phyloP scores from a whole-genome alignment of 2,329 filamentous ascomycete species.

The Fusarium secorum region DNA sequence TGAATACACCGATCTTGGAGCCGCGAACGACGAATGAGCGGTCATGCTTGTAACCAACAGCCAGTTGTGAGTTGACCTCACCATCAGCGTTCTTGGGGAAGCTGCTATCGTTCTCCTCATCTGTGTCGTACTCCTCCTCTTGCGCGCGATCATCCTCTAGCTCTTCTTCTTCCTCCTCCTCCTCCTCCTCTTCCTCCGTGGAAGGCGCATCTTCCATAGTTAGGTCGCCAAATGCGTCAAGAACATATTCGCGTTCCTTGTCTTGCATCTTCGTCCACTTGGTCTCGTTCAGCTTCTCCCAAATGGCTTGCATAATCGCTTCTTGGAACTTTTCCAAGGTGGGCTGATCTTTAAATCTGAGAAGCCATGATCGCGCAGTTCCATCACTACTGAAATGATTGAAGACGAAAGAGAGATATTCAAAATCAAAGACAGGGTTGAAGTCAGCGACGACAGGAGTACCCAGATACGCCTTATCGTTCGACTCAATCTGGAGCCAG shows the following conservation, averaged over 20 bases:
- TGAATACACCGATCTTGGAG: conserved; percentile 98
- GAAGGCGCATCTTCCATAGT: conserved; percentile 80
- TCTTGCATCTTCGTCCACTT: conserved; percentile 96
- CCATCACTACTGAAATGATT: conserved; percentile 93
- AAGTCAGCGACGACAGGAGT: conserved; percentile 88
- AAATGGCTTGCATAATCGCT: conserved; percentile 92
- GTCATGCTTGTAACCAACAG: conserved; percentile 96
- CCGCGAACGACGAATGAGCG: conserved; percentile 96
- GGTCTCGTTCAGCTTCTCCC: conserved; percentile 93
- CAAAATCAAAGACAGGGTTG: conserved; percentile 98
- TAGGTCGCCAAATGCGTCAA: conserved; percentile 94
- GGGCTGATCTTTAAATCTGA: conserved; percentile 86
- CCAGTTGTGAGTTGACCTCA: conserved; percentile 90
- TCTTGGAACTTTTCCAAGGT: conserved; percentile 89
- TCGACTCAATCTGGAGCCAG: conserved; percentile 85
- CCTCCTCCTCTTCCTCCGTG: conserved; percentile 55
- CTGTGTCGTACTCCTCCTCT: conserved; percentile 73
- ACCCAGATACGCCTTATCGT: conserved; percentile 83
- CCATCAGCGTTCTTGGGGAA: conserved; percentile 78
- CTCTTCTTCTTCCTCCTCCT: conserved; percentile 63
- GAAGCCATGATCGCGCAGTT: conserved; percentile 91
- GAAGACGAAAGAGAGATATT: conserved; percentile 99
- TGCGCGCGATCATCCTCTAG: conserved; percentile 68
- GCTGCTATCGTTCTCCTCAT: conserved; percentile 76
- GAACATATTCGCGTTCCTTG: conserved; percentile 89